Base-by-base conservation (phyloP, 345 rosid genomes). In the Lepidium aucheri region DNA sequence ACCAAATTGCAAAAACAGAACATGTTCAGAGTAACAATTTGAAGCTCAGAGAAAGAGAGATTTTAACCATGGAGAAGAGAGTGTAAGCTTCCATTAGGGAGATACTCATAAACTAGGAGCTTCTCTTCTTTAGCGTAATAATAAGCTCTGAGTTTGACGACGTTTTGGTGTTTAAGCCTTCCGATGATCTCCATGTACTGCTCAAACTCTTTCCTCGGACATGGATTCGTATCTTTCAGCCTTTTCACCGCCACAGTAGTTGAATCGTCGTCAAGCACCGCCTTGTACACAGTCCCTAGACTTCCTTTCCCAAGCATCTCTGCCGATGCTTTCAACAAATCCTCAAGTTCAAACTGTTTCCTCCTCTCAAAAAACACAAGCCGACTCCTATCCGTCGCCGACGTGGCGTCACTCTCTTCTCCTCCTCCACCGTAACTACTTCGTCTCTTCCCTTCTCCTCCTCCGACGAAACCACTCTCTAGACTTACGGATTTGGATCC, bases 261-360 rank as follows among this genome's bases (percentile, higher is more conserved):
- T 0, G 96, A 85, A 5, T 83, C 89, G 10, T 84, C 91, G 32
- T 90, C 98, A 0, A 93, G 87, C 76, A 80, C 97, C 17, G 98
- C 98, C 67, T 83, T 93, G 65, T 93, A 93, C 16, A 88, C 96
- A 2, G 97, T 93, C 32, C 97, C 97, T 34, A 93, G 73, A 35
- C 89, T 90, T 1, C 98, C 98, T 71, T 93, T 93, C 22, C 98
- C 98, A 8, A 93, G 82, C 97, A 93, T 87, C 79, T 93, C 98
- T 8, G 98, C 98, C 53, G 98, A 93, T 0, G 98, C 98, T 16
- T 84, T 78, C 73, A 93, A 55, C 78, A 93, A 75, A 55, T 93
- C 97, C 67, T 89, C 97, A 9, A 93, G 80, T 75, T 89, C 96
- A 58, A 92, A 92, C 77, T 75, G 80, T 44, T 85, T 84, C 82